Evolutionary conservation across 805 yeast genomes (phyloP).

Genomic region (Metahyphopichia silvanorum): DNA sequence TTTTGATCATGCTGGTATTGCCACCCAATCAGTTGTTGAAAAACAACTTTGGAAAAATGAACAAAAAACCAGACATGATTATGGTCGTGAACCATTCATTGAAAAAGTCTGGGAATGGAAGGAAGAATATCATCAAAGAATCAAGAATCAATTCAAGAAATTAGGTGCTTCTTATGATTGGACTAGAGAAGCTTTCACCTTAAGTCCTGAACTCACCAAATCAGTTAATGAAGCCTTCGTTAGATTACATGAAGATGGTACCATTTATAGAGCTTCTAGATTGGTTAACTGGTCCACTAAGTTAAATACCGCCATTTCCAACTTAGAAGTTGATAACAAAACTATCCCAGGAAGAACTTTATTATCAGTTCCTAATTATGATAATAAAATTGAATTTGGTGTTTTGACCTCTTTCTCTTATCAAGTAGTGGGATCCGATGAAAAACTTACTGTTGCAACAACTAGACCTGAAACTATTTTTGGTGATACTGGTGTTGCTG

Average conservation of each 20-base stretch:
- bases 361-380: conserved; percentile 86
- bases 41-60: conserved; percentile 89
- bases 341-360: conserved; percentile 79
- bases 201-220: conserved; percentile 70
- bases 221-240: conserved; percentile 93
- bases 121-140: conserved; percentile 83
- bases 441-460: conserved; percentile 88
- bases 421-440: conserved; percentile 80
- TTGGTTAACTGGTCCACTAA: conserved; percentile 96
- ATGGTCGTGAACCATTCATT: conserved; percentile 86
- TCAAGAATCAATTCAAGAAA: conserved; percentile 77
- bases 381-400: conserved; percentile 90
- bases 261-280: conserved; percentile 89
- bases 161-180: conserved; percentile 98
- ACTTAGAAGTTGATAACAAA: conserved; percentile 94
- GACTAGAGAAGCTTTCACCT: conserved; percentile 90
- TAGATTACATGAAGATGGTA: conserved; percentile 88
- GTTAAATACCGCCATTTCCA: conserved; percentile 91
- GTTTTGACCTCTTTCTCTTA: conserved; percentile 94
- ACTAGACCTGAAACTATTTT: conserved; percentile 98
- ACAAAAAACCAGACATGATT: conserved; percentile 88
- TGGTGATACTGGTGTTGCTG: conserved; percentile 98
- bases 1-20: conserved; percentile 98
- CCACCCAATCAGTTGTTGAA: conserved; percentile 97
- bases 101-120: conserved; percentile 98